These are phyloP conservation scores for Isoetes taiwanensis DNA, from an alignment of 75 land plant species.

Conservation along the genomic window DNA sequence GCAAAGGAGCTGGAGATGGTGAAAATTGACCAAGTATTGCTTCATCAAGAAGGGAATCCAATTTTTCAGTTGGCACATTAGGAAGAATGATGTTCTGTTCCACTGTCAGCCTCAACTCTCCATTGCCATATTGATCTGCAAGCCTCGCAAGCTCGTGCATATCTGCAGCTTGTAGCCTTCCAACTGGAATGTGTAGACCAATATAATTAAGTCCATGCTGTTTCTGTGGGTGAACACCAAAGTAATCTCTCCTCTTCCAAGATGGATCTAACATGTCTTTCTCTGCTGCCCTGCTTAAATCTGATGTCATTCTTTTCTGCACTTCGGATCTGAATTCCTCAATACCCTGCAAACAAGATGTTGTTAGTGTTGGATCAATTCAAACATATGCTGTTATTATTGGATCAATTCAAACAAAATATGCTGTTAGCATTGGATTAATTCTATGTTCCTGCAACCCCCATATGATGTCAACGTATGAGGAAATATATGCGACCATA, in stretches of 20 bases:
- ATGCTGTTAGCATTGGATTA: too few relatives aligned
- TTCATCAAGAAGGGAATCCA: constrained; percentile 48
- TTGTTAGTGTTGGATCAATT: too few relatives aligned
- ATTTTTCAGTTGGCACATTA: constrained; percentile 41
- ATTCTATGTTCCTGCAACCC: too few relatives aligned
- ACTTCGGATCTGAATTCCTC: constrained; percentile 83
- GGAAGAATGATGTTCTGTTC: constrained; percentile 93
- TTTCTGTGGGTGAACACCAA: constrained; percentile 90
- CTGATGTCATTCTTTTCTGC: constrained; percentile 58
- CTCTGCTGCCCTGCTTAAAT: constrained; percentile 45
- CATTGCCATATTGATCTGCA: constrained; percentile 79
- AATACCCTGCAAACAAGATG: constrained; percentile 67
- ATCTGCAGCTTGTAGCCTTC: constrained; percentile 77
- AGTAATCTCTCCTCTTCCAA: constrained; percentile 73
- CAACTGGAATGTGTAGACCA: constrained; percentile 88
- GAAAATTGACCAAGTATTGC: constrained; percentile 42
- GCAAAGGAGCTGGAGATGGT: constrained; percentile 51
- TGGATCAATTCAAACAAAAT: too few relatives aligned
- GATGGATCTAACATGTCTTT: constrained; percentile 49
- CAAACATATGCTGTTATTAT: too few relatives aligned
- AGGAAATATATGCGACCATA: too few relatives aligned
- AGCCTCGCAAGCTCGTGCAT: constrained; percentile 89
- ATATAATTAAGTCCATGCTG: constrained; percentile 71
- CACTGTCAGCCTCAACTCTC: constrained; percentile 86
- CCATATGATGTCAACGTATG: too few relatives aligned